Evolutionary conservation across 139 green algal species (phyloP).

Genomic region (Coccomyxa sp.): DNA sequence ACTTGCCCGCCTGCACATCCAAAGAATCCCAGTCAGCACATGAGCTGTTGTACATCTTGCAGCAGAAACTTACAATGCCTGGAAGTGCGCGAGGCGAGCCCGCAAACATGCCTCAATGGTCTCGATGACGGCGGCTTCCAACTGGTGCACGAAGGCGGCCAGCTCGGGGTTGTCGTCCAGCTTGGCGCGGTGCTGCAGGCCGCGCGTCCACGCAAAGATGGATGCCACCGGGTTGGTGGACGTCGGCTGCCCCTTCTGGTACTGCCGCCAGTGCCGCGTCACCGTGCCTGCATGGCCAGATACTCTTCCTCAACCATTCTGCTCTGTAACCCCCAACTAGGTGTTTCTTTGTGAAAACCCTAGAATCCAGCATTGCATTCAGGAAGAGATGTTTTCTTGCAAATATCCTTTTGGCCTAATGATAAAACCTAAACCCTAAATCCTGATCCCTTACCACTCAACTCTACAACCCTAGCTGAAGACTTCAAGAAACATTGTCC

Average conservation of each 20-base stretch:
- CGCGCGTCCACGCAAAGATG: conserved; percentile 96
- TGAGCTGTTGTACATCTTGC: background rate
- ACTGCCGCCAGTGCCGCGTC: conserved; percentile 91
- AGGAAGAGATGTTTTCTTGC: too few species aligned
- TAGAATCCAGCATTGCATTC: too few species aligned
- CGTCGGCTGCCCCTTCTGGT: conserved; percentile 92
- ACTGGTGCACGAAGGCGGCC: conserved; percentile 63
- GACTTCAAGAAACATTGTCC: too few species aligned
- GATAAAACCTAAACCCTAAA: too few species aligned
- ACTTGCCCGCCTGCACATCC: conserved; percentile 47
- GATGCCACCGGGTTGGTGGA: conserved; percentile 93
- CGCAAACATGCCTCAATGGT: conserved; percentile 74
- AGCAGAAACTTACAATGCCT: too few species aligned
- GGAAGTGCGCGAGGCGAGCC: background rate
- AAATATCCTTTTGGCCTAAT: too few species aligned
- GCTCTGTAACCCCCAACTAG: background rate
- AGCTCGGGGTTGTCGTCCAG: conserved; percentile 67
- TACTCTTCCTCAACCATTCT: background rate
- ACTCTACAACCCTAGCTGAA: too few species aligned
- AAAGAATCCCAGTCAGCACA: background rate
- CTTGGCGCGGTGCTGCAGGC: conserved; percentile 54
- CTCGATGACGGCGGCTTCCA: conserved; percentile 85
- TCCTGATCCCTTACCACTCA: too few species aligned
- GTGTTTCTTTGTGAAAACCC: too few species aligned
- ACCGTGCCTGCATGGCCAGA: conserved; percentile 67